Conservation (phyloP, 768 basidiomycete species). For the Boletus edulis region DNA sequence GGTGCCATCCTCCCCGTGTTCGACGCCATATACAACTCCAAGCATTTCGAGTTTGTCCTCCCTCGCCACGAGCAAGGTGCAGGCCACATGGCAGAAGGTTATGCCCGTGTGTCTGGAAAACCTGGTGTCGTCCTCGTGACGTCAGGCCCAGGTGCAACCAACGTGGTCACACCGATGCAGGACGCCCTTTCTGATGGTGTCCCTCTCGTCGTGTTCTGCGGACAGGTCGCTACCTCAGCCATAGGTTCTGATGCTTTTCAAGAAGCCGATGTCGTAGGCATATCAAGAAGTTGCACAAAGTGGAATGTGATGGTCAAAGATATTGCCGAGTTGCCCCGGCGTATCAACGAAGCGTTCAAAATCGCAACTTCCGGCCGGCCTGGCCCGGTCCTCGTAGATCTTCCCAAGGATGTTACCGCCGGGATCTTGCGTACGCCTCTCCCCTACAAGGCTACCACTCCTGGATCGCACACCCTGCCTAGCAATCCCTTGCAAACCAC, state of each 20-base stretch:
- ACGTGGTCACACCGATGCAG: conserved; percentile 97
- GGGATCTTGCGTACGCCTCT: conserved; percentile 83
- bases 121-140: conserved; percentile 98
- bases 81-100: conserved; percentile 99
- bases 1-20: conserved; percentile 99
- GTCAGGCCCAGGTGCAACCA: conserved; percentile 96
- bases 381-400: conserved; percentile 95
- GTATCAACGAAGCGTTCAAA: conserved; percentile 99
- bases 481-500: conserved; percentile 63
- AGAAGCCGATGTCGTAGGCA: conserved; percentile 96
- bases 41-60: conserved; percentile 92
- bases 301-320: conserved; percentile 99
- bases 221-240: conserved; percentile 98
- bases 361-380: conserved; percentile 97
- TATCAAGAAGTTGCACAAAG: conserved; percentile 95
- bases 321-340: conserved; percentile 87
- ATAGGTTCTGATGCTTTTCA: conserved; percentile 99
- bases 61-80: conserved; percentile 98
- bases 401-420: conserved; percentile 99
- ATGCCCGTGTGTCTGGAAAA: conserved; percentile 95
- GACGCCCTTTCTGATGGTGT: conserved; percentile 94
- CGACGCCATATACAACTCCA: conserved; percentile 96
- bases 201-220: conserved; percentile 92
- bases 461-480: conserved; percentile 76
- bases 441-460: conserved; percentile 82